phyloP scores from a whole-genome alignment of 2,329 filamentous ascomycete genomes.

The Exophiala dermatitidis region DNA sequence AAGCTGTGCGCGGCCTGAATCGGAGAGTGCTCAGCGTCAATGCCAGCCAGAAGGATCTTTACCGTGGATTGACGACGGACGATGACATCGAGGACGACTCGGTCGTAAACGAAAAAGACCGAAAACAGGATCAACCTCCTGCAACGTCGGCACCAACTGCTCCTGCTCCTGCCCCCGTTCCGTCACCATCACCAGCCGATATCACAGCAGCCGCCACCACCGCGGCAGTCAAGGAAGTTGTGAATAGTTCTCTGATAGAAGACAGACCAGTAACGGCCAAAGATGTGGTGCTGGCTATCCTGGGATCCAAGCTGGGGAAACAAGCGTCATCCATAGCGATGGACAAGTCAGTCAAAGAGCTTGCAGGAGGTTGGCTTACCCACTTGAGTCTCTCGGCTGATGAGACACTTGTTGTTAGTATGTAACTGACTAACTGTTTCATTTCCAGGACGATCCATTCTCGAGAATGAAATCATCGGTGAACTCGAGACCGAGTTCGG shows the following conservation, averaged over 20 bases:
- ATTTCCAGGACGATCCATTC: slow-evolving; percentile 68
- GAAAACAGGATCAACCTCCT: slow-evolving; percentile 44
- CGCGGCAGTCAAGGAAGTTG: slow-evolving; percentile 72
- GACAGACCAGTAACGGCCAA: no score
- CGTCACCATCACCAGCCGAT: slow-evolving; percentile 56
- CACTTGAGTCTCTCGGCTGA: no score
- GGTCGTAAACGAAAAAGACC: slow-evolving; percentile 90
- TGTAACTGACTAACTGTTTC: no score
- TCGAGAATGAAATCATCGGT: slow-evolving; percentile 97
- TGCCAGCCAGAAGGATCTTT: slow-evolving; percentile 98
- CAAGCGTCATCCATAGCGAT: slow-evolving; percentile 77
- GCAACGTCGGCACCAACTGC: slow-evolving; percentile 48
- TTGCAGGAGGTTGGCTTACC: slow-evolving; percentile 61
- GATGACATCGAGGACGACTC: slow-evolving; percentile 46
- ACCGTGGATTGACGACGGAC: slow-evolving; percentile 55
- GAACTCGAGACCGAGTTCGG: slow-evolving; percentile 98
- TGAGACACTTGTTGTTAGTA: no score
- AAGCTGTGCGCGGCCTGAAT: slow-evolving; percentile 92
- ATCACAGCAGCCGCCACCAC: slow-evolving; percentile 80
- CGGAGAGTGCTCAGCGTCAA: slow-evolving; percentile 98
- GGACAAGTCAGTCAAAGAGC: slow-evolving; percentile 94
- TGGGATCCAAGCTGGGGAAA: slow-evolving; percentile 98
- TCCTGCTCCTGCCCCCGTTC: slow-evolving; percentile 47
- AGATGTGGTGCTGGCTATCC: slow-evolving; percentile 79
- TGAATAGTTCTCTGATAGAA: no score